These are phyloP conservation scores for Pilaira anomala DNA, from an alignment of 192 early-diverging fungal species.

Conservation along the genomic window DNA sequence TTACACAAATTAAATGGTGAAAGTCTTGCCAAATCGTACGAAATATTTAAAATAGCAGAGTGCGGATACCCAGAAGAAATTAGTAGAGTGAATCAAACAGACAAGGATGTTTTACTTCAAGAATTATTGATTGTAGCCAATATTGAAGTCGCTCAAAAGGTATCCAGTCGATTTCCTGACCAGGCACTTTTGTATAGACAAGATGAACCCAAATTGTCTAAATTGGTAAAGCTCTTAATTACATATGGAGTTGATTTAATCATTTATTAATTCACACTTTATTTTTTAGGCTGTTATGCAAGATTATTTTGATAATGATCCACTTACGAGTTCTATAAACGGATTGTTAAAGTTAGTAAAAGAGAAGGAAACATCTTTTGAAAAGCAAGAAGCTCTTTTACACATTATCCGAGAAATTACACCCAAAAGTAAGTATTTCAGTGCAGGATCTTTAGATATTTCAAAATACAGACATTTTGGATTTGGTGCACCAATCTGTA, in stretches of 20 bases:
- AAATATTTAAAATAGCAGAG: conserved; percentile 11
- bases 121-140: conserved; percentile 21
- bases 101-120: conserved; percentile 13
- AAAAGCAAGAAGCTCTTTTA: conserved; percentile 2
- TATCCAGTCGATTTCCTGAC: conserved; percentile 19
- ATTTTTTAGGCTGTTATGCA: neutral
- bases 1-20: neutral
- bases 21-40: neutral
- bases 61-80: neutral
- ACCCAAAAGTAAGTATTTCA: neutral
- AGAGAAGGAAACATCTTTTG: conserved; percentile 3
- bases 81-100: conserved; percentile 2
- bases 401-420: conserved; percentile 9
- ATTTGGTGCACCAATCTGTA: conserved; percentile 7
- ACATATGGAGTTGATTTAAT: no score
- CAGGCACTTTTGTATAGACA: conserved; percentile 15
- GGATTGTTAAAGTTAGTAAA: conserved; percentile 8
- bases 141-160: conserved; percentile 20
- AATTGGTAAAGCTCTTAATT: conserved; percentile 10
- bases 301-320: conserved; percentile 12
- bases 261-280: neutral
- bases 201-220: conserved; percentile 12
- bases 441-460: conserved; percentile 18
- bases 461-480: conserved; percentile 19
- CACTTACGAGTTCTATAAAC: neutral